Evolutionary conservation across 768 basidiomycete genomes (phyloP).

Genomic region (Leccinum fibrillosum): DNA sequence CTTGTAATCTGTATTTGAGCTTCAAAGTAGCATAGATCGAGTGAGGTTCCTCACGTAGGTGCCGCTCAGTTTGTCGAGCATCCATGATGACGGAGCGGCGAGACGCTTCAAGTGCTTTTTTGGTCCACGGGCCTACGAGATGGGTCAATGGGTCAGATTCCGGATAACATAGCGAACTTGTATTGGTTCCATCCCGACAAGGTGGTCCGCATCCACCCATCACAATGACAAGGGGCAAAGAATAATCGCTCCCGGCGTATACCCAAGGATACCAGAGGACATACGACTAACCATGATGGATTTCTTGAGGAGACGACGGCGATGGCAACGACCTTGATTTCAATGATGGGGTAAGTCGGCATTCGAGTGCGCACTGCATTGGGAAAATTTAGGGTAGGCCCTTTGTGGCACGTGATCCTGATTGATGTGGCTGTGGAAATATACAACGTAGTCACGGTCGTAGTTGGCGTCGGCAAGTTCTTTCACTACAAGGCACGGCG

Average conservation of each 20-base stretch:
- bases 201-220: slow-evolving; percentile 27
- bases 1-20: slow-evolving; percentile 37
- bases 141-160: slow-evolving; percentile 14
- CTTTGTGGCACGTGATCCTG: slow-evolving; percentile 19
- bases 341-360: slow-evolving; percentile 11
- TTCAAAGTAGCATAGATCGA: background rate
- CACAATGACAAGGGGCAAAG: background rate
- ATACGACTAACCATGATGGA: slow-evolving; percentile 31
- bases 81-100: slow-evolving; percentile 97
- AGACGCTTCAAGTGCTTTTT: slow-evolving; percentile 99
- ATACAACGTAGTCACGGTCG: background rate
- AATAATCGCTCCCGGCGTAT: background rate
- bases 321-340: slow-evolving; percentile 22
- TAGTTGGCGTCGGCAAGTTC: background rate
- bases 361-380: background rate
- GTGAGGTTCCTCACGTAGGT: slow-evolving; percentile 67
- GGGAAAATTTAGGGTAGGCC: slow-evolving; percentile 25
- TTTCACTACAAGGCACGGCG: background rate
- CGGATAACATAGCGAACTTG: background rate
- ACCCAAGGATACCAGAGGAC: background rate
- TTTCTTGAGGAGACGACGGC: slow-evolving; percentile 27
- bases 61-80: slow-evolving; percentile 97
- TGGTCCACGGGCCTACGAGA: slow-evolving; percentile 85
- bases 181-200: slow-evolving; percentile 19
- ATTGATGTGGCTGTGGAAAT: slow-evolving; percentile 11